Evolutionary conservation across 805 yeast genomes (phyloP), one percentile per base, ranked within the genome.

Genomic region (Candida sanyiensis): DNA sequence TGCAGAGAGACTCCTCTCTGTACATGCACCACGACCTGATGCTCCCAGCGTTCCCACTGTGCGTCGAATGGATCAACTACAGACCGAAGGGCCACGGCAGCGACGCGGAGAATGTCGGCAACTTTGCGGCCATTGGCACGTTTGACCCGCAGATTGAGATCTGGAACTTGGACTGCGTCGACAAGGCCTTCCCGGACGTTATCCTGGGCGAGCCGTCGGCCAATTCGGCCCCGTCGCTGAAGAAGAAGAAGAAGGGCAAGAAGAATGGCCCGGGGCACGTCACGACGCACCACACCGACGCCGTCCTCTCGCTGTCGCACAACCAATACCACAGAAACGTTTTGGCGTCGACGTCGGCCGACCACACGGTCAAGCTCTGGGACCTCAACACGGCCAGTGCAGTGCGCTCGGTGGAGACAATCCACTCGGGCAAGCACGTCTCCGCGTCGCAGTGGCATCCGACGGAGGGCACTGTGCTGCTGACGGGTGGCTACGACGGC

Each of bases 121-220:
- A 88, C 62, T 88, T 86, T 62, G 97, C 95, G 2, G 98, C 98
- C 11, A 70, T 93, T 48, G 97, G 97, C 57, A 85, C 97, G 2
- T 90, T 93, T 59, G 97, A 90, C 52, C 98, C 98, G 28, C 94
- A 84, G 57, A 90, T 93, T 61, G 98, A 93, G 64, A 74, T 93
- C 45, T 93, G 97, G 97, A 88, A 93, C 62, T 68, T 93, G 54
- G 98, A 93, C 59, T 79, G 82, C 47, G 69, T 90, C 25, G 97
- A 93, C 51, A 87, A 87, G 54, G 90, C 95, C 20, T 90, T 85
- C 72, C 98, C 98, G 11, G 96, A 89, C 57, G 73, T 83, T 49
- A 87, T 93, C 46, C 69, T 93, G 44, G 97, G 98, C 37, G 95
- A 84, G 56, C 77, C 78, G 9, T 70, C 54, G 57, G 42, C 61